Evolutionary conservation across 768 basidiomycete genomes (phyloP), one percentile per base, ranked within the genome.

Genomic region (Boletus bicolor): DNA sequence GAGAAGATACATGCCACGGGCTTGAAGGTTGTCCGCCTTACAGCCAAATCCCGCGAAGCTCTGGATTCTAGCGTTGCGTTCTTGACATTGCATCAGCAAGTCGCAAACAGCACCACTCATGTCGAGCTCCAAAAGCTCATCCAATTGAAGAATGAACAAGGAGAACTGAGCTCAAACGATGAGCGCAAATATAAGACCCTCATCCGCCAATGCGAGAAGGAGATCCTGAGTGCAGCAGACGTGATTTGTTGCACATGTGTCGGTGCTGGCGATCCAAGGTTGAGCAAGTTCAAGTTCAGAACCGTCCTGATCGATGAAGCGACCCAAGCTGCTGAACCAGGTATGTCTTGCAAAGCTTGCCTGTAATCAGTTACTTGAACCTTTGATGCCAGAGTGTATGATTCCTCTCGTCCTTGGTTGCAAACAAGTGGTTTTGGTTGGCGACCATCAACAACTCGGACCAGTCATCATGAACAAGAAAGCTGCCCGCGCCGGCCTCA

Each of bases 391-490:
- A 96, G 97, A 99, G 75, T 98, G 96, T 74, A 98, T 99, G 95
- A 99, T 99, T 64, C 97, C 97, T 15, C 82, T 99, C 35, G 90
- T 98, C 7, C 85, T 99, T 65, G 97, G 97, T 14, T 98, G 95
- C 71, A 98, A 98, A 73, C 97, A 99, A 67, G 93, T 93, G 53
- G 97, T 99, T 28, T 83, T 99, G 39, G 97, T 99, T 52, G 97
- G 97, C 51, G 96, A 98, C 75, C 91, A 97, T 71, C 92, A 76
- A 61, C 97, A 98, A 80, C 86, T 98, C 48, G 97, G 97, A 1
- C 97, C 97, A 7, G 97, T 98, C 65, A 98, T 99, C 71, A 98
- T 99, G 97, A 99, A 98, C 83, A 99, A 99, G 83, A 98, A 99
- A 69, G 97, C 97, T 0, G 96, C 97, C 2, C 91, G 94, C n/a